A percentile compares a stretch with the other conserved stretches of the same genome.
These are phyloP conservation scores for Candida ovalis DNA, from an alignment of 805 yeast species.

Conservation along the genomic window DNA sequence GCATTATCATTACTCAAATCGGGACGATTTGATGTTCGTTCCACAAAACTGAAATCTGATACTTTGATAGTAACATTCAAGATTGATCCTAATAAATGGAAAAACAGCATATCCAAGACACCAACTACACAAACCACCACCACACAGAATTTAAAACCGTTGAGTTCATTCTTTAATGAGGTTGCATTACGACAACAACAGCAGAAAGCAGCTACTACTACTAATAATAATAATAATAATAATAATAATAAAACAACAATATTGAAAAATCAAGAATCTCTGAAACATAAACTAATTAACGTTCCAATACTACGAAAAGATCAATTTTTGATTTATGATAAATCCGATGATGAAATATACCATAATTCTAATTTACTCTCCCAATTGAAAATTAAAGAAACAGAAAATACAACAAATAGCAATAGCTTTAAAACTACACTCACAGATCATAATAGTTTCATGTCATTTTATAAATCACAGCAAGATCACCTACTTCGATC, in stretches of 20 bases:
- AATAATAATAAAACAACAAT: conserved; percentile 4
- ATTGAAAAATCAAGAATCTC: background rate
- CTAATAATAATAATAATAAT: conserved; percentile 9
- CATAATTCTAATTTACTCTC: background rate
- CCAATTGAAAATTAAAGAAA: background rate
- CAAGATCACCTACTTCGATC: background rate
- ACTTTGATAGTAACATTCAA: conserved; percentile 14
- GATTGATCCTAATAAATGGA: conserved; percentile 10
- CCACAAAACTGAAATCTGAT: conserved; percentile 9
- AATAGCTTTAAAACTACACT: background rate
- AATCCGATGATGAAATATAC: conserved; percentile 8
- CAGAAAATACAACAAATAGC: no score
- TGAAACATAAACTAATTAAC: conserved; percentile 29
- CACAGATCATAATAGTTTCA: background rate
- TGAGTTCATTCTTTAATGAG: conserved; percentile 31
- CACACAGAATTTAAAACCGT: background rate
- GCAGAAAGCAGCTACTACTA: conserved; percentile 13
- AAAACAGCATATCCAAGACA: conserved; percentile 4
- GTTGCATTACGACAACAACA: conserved; percentile 34
- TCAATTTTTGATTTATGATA: conserved; percentile 34
- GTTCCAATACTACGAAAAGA: conserved; percentile 31
- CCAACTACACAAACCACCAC: background rate
- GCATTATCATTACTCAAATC: conserved; percentile 6
- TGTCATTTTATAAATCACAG: conserved; percentile 5
- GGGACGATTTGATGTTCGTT: conserved; percentile 15